phyloP scores from a whole-genome alignment of 2,329 filamentous ascomycete genomes.

The Fusarium nelsonii region DNA sequence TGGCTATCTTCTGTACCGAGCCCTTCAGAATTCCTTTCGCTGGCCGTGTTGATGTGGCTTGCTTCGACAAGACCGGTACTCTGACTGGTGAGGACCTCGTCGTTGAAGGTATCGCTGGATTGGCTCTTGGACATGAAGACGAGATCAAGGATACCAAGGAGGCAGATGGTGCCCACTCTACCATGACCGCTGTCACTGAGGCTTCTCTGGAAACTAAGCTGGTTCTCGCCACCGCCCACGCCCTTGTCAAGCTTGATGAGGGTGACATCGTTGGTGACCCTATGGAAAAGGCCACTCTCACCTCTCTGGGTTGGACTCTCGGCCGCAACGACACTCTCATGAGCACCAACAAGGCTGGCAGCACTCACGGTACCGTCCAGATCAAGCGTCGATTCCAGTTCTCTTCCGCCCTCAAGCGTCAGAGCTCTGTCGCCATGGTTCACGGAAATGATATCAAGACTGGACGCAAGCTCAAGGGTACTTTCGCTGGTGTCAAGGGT shows the following conservation, averaged over 20 bases:
- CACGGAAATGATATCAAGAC: conserved; percentile 77
- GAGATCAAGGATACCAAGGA: conserved; percentile 75
- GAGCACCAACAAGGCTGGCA: conserved; percentile 62
- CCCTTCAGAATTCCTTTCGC: conserved; percentile 98
- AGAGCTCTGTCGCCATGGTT: conserved; percentile 92
- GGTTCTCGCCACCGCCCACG: conserved; percentile 94
- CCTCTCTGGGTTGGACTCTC: conserved; percentile 91
- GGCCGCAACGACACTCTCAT: conserved; percentile 87
- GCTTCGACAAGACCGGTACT: conserved; percentile 98
- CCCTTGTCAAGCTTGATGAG: conserved; percentile 94
- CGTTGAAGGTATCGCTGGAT: conserved; percentile 94
- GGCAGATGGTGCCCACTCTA: conserved; percentile 84
- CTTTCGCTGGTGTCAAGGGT: conserved; percentile 95
- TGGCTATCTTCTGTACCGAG: conserved; percentile 98
- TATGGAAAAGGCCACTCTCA: conserved; percentile 97
- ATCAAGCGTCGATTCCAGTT: conserved; percentile 98
- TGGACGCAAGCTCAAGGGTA: conserved; percentile 82
- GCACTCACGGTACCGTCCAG: conserved; percentile 78
- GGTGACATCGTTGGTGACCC: conserved; percentile 97
- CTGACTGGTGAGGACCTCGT: conserved; percentile 96
- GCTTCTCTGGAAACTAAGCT: conserved; percentile 86
- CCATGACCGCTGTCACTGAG: conserved; percentile 77
- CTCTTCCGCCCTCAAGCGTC: conserved; percentile 94
- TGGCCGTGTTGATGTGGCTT: conserved; percentile 94
- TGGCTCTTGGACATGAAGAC: conserved; percentile 74